Percentiles rank a stretch among this genome's conserved stretches.
These are phyloP conservation scores for Suillus subluteus DNA, from an alignment of 768 basidiomycete genomes.

Conservation along the genomic window DNA sequence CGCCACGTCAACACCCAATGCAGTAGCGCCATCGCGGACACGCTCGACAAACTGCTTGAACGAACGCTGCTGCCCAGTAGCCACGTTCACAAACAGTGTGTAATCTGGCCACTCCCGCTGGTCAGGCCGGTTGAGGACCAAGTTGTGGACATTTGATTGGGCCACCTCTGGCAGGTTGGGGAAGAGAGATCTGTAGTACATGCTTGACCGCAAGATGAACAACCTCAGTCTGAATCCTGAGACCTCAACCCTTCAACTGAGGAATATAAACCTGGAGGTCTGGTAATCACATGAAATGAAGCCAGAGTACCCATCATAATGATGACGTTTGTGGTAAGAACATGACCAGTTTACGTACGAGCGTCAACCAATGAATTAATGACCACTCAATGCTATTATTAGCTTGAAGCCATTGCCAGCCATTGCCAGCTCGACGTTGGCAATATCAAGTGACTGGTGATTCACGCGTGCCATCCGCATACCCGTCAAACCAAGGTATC, in stretches of 20 bases:
- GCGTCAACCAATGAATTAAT: too few relatives aligned
- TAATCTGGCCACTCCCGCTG: constrained; percentile 54
- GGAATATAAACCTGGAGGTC: too few relatives aligned
- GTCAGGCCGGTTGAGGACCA: constrained; percentile 54
- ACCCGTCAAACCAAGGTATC: too few relatives aligned
- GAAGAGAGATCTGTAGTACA: constrained; percentile 56
- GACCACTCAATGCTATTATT: too few relatives aligned
- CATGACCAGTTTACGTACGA: too few relatives aligned
- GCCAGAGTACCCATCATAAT: too few relatives aligned
- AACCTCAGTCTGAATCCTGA: neutral
- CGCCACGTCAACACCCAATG: constrained; percentile 44
- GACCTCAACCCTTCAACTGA: neutral
- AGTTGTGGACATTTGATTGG: constrained; percentile 50
- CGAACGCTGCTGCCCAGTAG: constrained; percentile 46
- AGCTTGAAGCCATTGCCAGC: neutral
- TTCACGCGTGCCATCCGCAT: neutral
- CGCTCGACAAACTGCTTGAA: constrained; percentile 48
- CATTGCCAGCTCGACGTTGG: too few relatives aligned
- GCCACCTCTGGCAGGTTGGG: constrained; percentile 50
- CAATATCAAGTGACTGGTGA: neutral
- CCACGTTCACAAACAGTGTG: constrained; percentile 54
- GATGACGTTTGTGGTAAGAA: too few relatives aligned
- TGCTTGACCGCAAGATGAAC: constrained; percentile 20
- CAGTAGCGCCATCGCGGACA: constrained; percentile 54
- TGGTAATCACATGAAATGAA: too few relatives aligned